Base-by-base conservation (phyloP, 2,329 filamentous ascomycete genomes). In the Pestalotiopsis sp. region DNA sequence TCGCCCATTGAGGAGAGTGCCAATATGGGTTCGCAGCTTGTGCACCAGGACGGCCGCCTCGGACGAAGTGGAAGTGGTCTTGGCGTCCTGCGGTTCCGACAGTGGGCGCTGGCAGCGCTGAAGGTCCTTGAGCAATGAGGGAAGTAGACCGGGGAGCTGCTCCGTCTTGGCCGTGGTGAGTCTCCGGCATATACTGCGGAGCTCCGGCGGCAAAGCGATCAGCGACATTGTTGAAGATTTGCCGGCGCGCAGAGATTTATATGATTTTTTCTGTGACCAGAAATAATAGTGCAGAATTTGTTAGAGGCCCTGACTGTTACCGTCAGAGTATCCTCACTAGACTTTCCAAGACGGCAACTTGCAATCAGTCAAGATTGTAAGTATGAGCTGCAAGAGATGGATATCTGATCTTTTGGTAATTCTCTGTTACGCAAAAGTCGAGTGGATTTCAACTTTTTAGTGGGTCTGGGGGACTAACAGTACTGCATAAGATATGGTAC, bases 1-100 rank as follows among this genome's bases (percentile, higher is more conserved):
- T 68, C 91, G 91, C 67, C 95, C 94, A 76, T 93, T 92, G 40
- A 98, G 82, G 14, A 98, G 84, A 13, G 92, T 90, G 1, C 89
- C 91, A 68, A 97, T 84, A 65, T 93, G 89, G 4, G 92, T 93
- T 76, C 92, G 93, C 74, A 97, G 85, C 77, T 92, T 95, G 79
- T 97, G 93, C 1, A 96, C 86, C 22, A 94, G 86, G n/a, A 91
- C 83, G 0, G 89, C 81, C 57, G 84, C 84, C 68, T 95, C 93
- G 0, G 91, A 86, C 6, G 82, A 80, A 70, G 85, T 87, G 67
- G 88, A 84, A 73, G 90, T 91, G 70, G 82, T 81, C 66, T 87
- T 86, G 68, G 87, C 83, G 66, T 89, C 87, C 39, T 88, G 86
- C 7, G 89, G 80, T 4, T 86, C 81, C 3, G 92, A 92, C 44